Conservation (phyloP, 352 stramenopile species). For the Pilasporangium apinafurcum region DNA sequence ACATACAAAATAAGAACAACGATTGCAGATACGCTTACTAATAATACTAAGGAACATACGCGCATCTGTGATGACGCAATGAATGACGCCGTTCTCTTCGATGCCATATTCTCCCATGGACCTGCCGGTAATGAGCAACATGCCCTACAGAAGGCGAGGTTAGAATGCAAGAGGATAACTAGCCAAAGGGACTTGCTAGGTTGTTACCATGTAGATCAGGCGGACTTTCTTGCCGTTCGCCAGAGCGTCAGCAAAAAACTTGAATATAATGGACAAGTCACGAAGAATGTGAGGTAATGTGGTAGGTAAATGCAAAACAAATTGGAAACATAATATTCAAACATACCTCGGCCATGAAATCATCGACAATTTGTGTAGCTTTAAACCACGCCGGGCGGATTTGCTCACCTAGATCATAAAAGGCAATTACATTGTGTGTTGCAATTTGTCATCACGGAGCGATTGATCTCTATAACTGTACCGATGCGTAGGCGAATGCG, state of each 20-base stretch:
- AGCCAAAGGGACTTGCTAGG: not conserved
- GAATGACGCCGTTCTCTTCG: conserved; percentile 67
- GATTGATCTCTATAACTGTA: too few relatives aligned
- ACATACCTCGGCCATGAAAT: conserved; percentile 44
- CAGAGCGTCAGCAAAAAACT: conserved; percentile 65
- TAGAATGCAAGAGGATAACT: not conserved
- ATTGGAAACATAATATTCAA: not conserved
- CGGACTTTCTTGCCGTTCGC: conserved; percentile 52
- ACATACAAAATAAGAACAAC: conserved; percentile 1
- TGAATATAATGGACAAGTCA: not conserved
- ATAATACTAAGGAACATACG: conserved; percentile 26
- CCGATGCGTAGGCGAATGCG: conserved; percentile 53
- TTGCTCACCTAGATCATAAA: conserved; percentile 24
- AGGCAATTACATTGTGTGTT: too few relatives aligned
- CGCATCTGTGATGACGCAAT: conserved; percentile 65
- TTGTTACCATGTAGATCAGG: conserved; percentile 66
- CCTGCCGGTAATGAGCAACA: conserved; percentile 54
- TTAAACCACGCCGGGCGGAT: conserved; percentile 56
- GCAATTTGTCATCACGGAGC: too few relatives aligned
- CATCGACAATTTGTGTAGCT: conserved; percentile 51
- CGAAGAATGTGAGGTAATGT: not conserved
- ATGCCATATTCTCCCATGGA: conserved; percentile 77
- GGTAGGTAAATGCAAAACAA: too few relatives aligned
- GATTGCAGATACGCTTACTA: conserved; percentile 6
- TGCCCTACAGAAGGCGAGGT: conserved; percentile 21